Base-by-base conservation (phyloP, 805 yeast species). In the Metschnikowia corniflorae region DNA sequence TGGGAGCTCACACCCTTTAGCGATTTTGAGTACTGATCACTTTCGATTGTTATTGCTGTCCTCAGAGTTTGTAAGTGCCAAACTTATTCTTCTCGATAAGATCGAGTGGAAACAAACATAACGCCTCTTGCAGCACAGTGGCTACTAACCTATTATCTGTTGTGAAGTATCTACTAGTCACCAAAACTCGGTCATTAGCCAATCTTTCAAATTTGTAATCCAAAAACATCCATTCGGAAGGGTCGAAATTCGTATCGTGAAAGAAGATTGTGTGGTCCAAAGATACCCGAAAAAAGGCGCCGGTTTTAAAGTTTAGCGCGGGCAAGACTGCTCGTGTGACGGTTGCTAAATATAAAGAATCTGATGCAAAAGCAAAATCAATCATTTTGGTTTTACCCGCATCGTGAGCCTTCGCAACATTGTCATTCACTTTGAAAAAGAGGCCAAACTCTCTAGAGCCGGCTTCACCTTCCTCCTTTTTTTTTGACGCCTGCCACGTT, bases 211-310 rank as follows among this genome's bases (percentile, higher is more conserved):
- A 65, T 29, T 47, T 46, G 45, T 52, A 63, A 42, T 62, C 68
- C 40, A 63, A 32, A 36, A 55, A 65, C 46, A 65, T 33, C 64
- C 64, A 65, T 23, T 55, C 46, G 23, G 63, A 58, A 1, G 68
- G 59, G 39, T 63, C 65, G 28, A 57, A 65, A 29, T 65, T 55
- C 3, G 33, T 47, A 38, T 65, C 70, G 43, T 65, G 70, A 47
- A 56, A 57, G 40, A 45, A 59, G 6, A 65, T 50, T 4, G 61
- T 32, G 40, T 65, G 71, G 42, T 65, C 71, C 33, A 65, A 53
- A 26, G 65, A 57, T 2, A 62, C 69, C 26, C 70, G 49, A 49
- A 65, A 65, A 39, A 58, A 63, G 15, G 50, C 35, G 7, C 35
- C 12, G 18, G 39, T 36, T 20, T 44, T 38, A 10, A 40, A 41